Evolutionary conservation across 495 filamentous ascomycete species (phyloP), one percentile per base, ranked within the genome.

Genomic region (Neurospora tetrasperma): DNA sequence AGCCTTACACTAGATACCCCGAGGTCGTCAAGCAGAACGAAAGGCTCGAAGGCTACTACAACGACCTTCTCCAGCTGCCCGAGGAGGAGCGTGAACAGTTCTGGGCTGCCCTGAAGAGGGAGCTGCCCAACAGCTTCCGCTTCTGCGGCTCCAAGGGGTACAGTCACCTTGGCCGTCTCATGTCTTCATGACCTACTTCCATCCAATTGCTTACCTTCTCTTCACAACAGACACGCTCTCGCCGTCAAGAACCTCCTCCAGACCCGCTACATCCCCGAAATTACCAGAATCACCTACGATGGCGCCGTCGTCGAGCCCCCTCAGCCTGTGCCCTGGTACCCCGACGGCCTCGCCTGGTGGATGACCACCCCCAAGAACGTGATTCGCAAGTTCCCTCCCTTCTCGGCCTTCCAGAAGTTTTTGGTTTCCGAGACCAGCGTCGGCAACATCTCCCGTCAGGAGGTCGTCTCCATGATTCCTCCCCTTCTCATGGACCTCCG

Each of bases 401-500:
- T 99, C 80, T 89, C 93, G 66, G 91, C 91, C 18, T 98, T 99
- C 82, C 96, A 99, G 82, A 96, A 96, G 79, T 99, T 97, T 85
- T 84, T 99, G n/a, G 96, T 99, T 31, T 94, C 94, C 38, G 96
- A 99, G 85, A 97, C 96, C 12, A 93, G 91, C 66, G 93, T 97
- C 70, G 96, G 96, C 78, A 99, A 98, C 79, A 98, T 99, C 79
- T 96, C 91, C 81, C 88, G 96, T 76, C 96, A 99, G 82, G 96
- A 99, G 83, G 89, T 95, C 27, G 96, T 99, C 74, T 96, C 93
- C 85, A 99, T 99, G 96, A 97, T 99, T 74, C 96, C 96, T 35
- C 96, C 96, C 31, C 89, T 98, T 70, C 84, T 98, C 73, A 92
- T 98, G 87, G 95, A 97, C 78, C 82, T 97, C 40, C 88, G 88